phyloP scores from a whole-genome alignment of 2,329 filamentous ascomycete species.

The Lasiodiplodia sp. region DNA sequence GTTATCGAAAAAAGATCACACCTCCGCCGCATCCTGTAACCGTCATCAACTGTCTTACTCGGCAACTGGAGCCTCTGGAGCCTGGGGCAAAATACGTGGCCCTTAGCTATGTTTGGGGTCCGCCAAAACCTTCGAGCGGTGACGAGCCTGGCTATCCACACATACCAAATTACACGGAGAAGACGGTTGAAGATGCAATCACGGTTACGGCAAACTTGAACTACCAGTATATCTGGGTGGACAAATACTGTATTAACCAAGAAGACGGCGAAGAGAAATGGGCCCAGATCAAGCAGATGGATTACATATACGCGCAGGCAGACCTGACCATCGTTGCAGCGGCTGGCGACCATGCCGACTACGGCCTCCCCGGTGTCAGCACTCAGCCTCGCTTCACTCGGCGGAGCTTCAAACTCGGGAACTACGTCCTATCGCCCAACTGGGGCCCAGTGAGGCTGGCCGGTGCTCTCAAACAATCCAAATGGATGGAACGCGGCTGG shows the following conservation, averaged over 20 bases:
- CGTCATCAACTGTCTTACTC: not conserved
- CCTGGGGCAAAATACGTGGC: not conserved
- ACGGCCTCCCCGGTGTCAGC: not conserved
- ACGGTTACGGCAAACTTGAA: not conserved
- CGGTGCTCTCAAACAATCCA: not conserved
- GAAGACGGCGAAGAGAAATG: not conserved
- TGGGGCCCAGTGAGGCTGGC: not conserved
- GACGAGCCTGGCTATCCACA: accelerated
- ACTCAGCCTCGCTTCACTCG: not conserved
- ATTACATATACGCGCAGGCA: not conserved
- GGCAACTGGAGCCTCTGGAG: not conserved
- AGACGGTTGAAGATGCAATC: not conserved
- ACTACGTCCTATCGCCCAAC: not conserved
- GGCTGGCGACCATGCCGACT: slow-evolving; percentile 1
- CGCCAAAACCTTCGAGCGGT: not conserved
- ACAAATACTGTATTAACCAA: not conserved
- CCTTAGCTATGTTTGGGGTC: not conserved
- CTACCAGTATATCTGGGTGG: not conserved
- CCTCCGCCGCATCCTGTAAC: not conserved
- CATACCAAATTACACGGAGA: not conserved
- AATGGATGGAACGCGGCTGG: not conserved
- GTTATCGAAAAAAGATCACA: too few relatives aligned
- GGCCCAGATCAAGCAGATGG: not conserved
- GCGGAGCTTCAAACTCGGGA: not conserved
- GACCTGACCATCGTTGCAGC: not conserved